phyloP scores from a whole-genome alignment of 1,284 basidiomycete genomes.

The Boletus mariae region DNA sequence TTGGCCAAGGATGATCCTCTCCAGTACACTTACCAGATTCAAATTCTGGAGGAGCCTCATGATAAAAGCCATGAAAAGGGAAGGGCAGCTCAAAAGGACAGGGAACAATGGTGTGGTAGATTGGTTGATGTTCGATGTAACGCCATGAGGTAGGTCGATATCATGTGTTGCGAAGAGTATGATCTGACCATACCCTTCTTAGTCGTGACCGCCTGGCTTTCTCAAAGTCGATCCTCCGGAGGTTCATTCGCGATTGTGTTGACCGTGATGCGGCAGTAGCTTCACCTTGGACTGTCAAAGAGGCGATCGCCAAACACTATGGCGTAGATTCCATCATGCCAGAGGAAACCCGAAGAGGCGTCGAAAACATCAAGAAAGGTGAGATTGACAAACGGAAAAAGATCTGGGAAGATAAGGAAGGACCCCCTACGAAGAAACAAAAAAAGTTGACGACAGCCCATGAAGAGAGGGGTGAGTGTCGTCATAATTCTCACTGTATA shows the following conservation, averaged over 20 bases:
- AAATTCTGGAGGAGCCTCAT: constrained; percentile 75
- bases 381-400: constrained; percentile 90
- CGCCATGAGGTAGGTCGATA: constrained; percentile 66
- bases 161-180: constrained; percentile 3
- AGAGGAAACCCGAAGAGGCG: constrained; percentile 75
- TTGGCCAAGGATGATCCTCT: constrained; percentile 73
- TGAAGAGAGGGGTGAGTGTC: constrained; percentile 63
- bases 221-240: constrained; percentile 93
- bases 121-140: constrained; percentile 79
- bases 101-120: constrained; percentile 57
- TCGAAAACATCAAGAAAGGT: constrained; percentile 77
- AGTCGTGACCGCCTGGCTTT: constrained; percentile 94
- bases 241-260: constrained; percentile 93
- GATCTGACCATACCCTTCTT: constrained; percentile 9
- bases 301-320: constrained; percentile 76
- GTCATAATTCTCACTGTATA: constrained; percentile 2
- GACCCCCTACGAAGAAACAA: constrained; percentile 73
- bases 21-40: constrained; percentile 85
- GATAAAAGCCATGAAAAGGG: constrained; percentile 62
- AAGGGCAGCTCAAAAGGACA: constrained; percentile 50
- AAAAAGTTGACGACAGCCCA: constrained; percentile 69
- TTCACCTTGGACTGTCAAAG: constrained; percentile 93
- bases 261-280: constrained; percentile 87
- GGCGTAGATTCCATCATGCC: constrained; percentile 83
- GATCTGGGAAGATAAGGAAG: constrained; percentile 81